Conservation (phyloP, 73 alveolate species). For the Paramecium primaurelia region DNA sequence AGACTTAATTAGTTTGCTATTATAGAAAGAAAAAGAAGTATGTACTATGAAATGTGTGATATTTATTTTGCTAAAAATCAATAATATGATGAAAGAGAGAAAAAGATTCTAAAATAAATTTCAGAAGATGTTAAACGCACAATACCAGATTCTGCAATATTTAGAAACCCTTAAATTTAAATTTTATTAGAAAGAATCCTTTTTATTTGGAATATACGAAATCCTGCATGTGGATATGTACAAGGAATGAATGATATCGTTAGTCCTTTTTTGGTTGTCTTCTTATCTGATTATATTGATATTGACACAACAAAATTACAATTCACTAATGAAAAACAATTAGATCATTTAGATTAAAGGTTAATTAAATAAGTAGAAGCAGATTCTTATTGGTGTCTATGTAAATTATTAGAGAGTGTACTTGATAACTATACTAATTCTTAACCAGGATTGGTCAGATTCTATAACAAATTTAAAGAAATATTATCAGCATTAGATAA, state of each 20-base stretch:
- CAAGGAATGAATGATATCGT: slow-evolving; percentile 62
- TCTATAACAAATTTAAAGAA: slow-evolving; percentile 37
- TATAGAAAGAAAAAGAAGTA: slow-evolving; percentile 39
- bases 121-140: slow-evolving; percentile 53
- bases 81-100: slow-evolving; percentile 54
- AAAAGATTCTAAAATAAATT: slow-evolving; percentile 25
- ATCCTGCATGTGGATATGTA: slow-evolving; percentile 65
- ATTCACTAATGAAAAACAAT: not conserved
- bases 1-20: slow-evolving; percentile 27
- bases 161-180: slow-evolving; percentile 24
- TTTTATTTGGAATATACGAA: slow-evolving; percentile 55
- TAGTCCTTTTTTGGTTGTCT: slow-evolving; percentile 43
- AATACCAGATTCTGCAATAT: slow-evolving; percentile 26
- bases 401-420: slow-evolving; percentile 43
- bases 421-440: slow-evolving; percentile 52
- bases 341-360: slow-evolving; percentile 13
- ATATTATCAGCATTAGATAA: slow-evolving; percentile 22
- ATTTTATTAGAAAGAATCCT: slow-evolving; percentile 42
- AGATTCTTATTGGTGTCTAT: slow-evolving; percentile 58
- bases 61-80: slow-evolving; percentile 44
- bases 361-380: slow-evolving; percentile 45
- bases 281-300: slow-evolving; percentile 43
- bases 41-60: slow-evolving; percentile 48
- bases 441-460: slow-evolving; percentile 48
- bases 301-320: slow-evolving; percentile 34